Evolutionary conservation across 352 stramenopile species (phyloP), one percentile per base, ranked within the genome.

Genomic region (Blastocystis sp.): DNA sequence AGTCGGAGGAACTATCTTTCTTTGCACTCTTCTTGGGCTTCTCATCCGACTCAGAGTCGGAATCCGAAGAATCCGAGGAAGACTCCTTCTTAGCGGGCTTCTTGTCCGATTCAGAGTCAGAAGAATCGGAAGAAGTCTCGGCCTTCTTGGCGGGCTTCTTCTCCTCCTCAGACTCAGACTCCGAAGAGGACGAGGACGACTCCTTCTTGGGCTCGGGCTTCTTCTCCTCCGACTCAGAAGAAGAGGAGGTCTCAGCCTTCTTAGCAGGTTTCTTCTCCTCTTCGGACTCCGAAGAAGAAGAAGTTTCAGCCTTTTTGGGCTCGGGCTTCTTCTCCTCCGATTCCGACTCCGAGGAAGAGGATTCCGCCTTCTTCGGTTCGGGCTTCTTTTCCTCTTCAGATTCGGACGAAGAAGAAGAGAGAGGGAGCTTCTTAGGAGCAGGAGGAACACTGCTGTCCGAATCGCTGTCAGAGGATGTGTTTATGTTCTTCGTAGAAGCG

Each of bases 211-310:
- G 37, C 3, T 50, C 37, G 41, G 78, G 78, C 65, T 88, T 88
- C 78, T 88, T 88, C 13, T 88, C 78, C n/a, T n/a, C n/a, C 2
- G 62, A 74, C 39, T 88, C 78, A 80, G 62, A 81, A 33, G 62
- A 3, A 26, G 24, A n/a, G 13, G 71, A 81, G 0, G 78, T 35
- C 33, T 89, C 67, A 0, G 9, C 77, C 51, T 89, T 89, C 63
- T 77, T 80, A 21, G 55, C 31, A 21, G 65, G 26, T 41, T 82
- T 82, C 45, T 89, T 66, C 12, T 89, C 61, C 26, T 55, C 51
- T 24, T 82, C 74, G 2, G n/a, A 50, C 21, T 79, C 60, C 3
- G 33, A 62, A 70, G 63, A 80, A 66, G 39, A 31, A 6, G 59
- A 71, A 67, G 51, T 45, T 16, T 82, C 74, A 55, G 19, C 62